Base-by-base conservation (phyloP, 2,329 filamentous ascomycete species). In the Aspergillus puulaauensis region DNA sequence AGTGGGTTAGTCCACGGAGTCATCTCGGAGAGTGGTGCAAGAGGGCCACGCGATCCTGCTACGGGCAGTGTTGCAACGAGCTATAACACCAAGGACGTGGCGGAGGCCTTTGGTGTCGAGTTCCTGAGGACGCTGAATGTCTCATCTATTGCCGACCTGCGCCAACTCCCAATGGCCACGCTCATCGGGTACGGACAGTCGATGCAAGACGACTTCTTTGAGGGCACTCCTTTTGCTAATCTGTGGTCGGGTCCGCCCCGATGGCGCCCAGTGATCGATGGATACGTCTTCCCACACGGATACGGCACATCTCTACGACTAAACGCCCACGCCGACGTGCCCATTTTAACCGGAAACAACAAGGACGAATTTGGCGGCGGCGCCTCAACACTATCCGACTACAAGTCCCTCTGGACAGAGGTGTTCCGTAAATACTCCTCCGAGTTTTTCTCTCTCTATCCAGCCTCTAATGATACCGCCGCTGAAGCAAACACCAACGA, bases 81-180 rank as follows among this genome's bases (percentile, higher is more conserved):
- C 33, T 64, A 72, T 53, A 66, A 63, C 17, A 63, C 53, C 21
- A 68, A 66, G 49, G 55, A 51, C 14, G 61, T 55, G 12, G 69
- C 71, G 9, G 61, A 64, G 49, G 37, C 54, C 4, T 43, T 59
- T 21, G 64, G 64, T 17, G 61, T 74, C 5, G 59, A 60, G 2
- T 80, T 77, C 63, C 67, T 81, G 5, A 56, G 62, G 3, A 56
- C 73, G 1, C 58, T 76, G 14, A 78, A 78, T 44, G 75, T 78
- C 27, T 68, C 67, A 35, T 74, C 70, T 6, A 64, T 81, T 43
- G 70, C 71, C 19, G 70, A 79, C 63, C 74, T 76, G 9, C 73
- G 78, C 5, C 59, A 72, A 12, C 61, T 79, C 23, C 65, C 76
- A 4, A 75, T 70, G 7, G 64, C 68, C 1, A 64, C 65, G 1